Evolutionary conservation across 208 protist genomes (phyloP).

Genomic region (Trypanosoma avium): DNA sequence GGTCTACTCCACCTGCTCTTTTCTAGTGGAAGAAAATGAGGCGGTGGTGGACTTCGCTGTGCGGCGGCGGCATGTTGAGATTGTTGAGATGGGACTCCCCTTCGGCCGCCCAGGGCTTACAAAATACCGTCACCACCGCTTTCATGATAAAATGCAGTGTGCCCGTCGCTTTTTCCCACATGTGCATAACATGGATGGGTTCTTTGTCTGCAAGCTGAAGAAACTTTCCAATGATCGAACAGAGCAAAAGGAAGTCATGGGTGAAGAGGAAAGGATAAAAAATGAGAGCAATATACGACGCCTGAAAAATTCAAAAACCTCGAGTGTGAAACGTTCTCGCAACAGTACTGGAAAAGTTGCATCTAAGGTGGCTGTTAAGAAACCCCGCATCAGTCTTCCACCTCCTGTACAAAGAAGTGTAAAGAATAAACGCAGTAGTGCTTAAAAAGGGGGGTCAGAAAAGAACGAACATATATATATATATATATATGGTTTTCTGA

Average conservation of each 20-base stretch:
- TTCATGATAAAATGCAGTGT: conserved; percentile 68
- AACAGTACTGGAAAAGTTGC: not conserved
- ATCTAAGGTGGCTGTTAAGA: too few relatives aligned
- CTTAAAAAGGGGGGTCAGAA: conserved; percentile 12
- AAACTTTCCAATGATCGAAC: conserved; percentile 75
- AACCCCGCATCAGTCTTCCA: conserved; percentile 38
- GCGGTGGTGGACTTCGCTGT: conserved; percentile 98
- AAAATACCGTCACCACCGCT: conserved; percentile 84
- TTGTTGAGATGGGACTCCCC: conserved; percentile 94
- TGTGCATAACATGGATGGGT: conserved; percentile 99
- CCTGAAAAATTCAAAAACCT: too few relatives aligned
- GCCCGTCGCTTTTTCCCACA: conserved; percentile 97
- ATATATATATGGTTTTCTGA: not conserved
- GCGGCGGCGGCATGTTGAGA: conserved; percentile 87
- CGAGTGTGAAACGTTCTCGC: too few relatives aligned
- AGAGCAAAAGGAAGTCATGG: conserved; percentile 7
- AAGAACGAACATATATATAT: not conserved
- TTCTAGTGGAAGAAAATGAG: conserved; percentile 99
- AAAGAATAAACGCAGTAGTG: not conserved
- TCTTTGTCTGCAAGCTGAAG: conserved; percentile 99
- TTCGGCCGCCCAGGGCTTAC: conserved; percentile 94
- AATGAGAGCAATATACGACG: not conserved
- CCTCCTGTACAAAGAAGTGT: conserved; percentile 17
- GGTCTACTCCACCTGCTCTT: conserved; percentile 98
- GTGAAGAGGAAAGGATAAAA: not conserved